Evolutionary conservation across 352 stramenopile species (phyloP).

Genomic region (Thraustochytrium striatum): DNA sequence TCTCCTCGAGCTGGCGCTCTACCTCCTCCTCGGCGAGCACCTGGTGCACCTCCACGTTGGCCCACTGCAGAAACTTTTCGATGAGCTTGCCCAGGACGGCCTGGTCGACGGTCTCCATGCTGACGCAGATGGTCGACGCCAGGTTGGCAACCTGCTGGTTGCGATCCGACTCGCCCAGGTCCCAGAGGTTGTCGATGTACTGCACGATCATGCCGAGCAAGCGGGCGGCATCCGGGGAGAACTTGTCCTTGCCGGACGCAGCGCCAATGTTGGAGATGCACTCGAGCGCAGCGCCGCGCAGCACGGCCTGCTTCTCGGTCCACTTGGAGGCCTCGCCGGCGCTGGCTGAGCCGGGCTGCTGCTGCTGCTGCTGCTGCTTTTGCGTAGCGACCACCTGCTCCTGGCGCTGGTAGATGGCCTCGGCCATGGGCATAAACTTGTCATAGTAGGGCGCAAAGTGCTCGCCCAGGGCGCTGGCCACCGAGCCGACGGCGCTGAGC

Average conservation of each 20-base stretch:
- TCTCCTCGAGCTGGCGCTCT: constrained; percentile 9
- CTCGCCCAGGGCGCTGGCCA: constrained; percentile 21
- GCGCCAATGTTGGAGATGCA: constrained; percentile 3
- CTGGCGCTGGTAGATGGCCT: constrained; percentile 5
- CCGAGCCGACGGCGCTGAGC: background rate
- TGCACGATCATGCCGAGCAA: constrained; percentile 11
- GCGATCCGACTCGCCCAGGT: constrained; percentile 18
- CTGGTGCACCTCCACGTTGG: background rate
- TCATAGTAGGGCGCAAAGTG: constrained; percentile 28
- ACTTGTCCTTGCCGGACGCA: constrained; percentile 5
- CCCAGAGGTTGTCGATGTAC: constrained; percentile 39
- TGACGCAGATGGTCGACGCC: constrained; percentile 17
- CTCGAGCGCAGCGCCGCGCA: constrained; percentile 13
- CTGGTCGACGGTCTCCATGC: constrained; percentile 33
- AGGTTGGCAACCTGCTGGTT: constrained; percentile 30
- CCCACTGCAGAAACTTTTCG: constrained; percentile 7
- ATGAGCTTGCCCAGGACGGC: constrained; percentile 12
- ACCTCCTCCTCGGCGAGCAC: background rate
- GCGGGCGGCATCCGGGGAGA: background rate
- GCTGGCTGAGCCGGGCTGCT: background rate
- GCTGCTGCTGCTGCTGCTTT: background rate
- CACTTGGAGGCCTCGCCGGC: background rate
- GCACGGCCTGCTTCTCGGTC: constrained; percentile 19
- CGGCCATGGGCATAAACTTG: constrained; percentile 22
- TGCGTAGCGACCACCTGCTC: constrained; percentile 3